Conservation (phyloP, 1,284 basidiomycete genomes). For the Serendipita sp. region DNA sequence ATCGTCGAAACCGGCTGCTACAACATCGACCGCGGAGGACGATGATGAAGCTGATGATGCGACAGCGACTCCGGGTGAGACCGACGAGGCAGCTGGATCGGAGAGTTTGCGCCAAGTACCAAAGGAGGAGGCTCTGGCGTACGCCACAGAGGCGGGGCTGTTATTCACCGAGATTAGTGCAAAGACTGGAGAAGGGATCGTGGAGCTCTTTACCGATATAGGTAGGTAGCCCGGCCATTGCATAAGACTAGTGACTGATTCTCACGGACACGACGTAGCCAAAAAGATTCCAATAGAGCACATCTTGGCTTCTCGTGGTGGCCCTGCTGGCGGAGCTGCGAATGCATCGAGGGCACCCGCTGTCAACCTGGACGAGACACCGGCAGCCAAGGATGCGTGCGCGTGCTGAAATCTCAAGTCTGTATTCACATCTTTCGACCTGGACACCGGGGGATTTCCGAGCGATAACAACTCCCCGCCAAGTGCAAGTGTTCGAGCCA, state of each 20-base stretch:
- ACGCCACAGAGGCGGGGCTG: constrained; percentile 83
- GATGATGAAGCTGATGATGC: constrained; percentile 79
- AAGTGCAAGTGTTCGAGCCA: too few species aligned
- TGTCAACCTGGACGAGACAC: constrained; percentile 63
- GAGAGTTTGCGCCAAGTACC: constrained; percentile 78
- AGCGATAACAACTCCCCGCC: too few species aligned
- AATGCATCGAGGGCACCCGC: constrained; percentile 36
- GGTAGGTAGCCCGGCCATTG: constrained; percentile 33
- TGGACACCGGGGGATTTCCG: too few species aligned
- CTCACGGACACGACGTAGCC: constrained; percentile 32
- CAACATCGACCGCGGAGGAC: constrained; percentile 15
- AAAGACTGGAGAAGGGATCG: constrained; percentile 93
- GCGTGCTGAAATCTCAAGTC: constrained; percentile 35
- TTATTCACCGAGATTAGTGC: constrained; percentile 97
- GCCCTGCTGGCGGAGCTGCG: constrained; percentile 38
- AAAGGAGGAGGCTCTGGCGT: constrained; percentile 88
- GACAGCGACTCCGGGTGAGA: constrained; percentile 69
- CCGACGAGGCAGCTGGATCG: constrained; percentile 30
- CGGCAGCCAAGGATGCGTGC: constrained; percentile 62
- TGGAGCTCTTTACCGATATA: constrained; percentile 97
- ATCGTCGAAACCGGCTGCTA: constrained; percentile 35
- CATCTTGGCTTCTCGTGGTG: constrained; percentile 66
- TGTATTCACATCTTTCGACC: too few species aligned
- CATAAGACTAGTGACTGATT: constrained; percentile 3
- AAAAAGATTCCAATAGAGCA: constrained; percentile 95